phyloP scores from a whole-genome alignment of 371 early-diverging fungal species.

The Fennellomyces sp. region DNA sequence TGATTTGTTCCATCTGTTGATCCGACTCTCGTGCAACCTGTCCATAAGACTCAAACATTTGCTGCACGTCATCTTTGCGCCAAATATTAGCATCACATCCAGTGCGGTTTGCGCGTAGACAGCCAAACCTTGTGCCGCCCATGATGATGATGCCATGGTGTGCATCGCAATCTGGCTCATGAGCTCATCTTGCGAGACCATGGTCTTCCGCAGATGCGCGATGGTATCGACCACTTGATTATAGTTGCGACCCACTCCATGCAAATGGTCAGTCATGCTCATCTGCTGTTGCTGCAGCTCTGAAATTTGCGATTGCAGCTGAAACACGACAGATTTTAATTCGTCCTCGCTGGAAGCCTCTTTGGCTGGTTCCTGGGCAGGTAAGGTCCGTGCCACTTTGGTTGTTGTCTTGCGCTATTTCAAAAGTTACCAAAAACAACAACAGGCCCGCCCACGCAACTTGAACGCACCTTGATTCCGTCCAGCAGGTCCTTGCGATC shows the following conservation, averaged over 20 bases:
- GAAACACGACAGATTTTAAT: slow-evolving; percentile 20
- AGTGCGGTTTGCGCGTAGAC: neutral
- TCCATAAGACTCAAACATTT: slow-evolving; percentile 12
- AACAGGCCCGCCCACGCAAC: neutral
- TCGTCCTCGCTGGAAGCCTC: slow-evolving; percentile 11
- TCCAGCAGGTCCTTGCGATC: slow-evolving; percentile 65
- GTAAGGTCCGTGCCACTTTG: slow-evolving; percentile 3
- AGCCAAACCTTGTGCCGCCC: neutral
- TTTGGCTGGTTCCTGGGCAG: neutral
- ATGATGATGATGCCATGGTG: neutral
- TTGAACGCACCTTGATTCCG: slow-evolving; percentile 45
- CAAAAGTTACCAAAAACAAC: slow-evolving; percentile 3
- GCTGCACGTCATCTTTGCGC: neutral
- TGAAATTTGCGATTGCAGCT: slow-evolving; percentile 51
- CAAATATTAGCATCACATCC: neutral
- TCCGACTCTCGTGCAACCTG: slow-evolving; percentile 10
- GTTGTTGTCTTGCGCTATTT: slow-evolving; percentile 7
- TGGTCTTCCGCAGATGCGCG: slow-evolving; percentile 47
- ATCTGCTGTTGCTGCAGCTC: slow-evolving; percentile 37
- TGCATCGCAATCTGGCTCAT: neutral
- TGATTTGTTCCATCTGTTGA: slow-evolving; percentile 14
- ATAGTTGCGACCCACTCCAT: slow-evolving; percentile 51
- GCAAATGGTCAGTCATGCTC: slow-evolving; percentile 28
- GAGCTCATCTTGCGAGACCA: slow-evolving; percentile 56
- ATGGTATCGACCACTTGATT: slow-evolving; percentile 57